These are phyloP conservation scores for Corymbia citriodora DNA, from an alignment of 441 rosid genomes.

Conservation along the genomic window DNA sequence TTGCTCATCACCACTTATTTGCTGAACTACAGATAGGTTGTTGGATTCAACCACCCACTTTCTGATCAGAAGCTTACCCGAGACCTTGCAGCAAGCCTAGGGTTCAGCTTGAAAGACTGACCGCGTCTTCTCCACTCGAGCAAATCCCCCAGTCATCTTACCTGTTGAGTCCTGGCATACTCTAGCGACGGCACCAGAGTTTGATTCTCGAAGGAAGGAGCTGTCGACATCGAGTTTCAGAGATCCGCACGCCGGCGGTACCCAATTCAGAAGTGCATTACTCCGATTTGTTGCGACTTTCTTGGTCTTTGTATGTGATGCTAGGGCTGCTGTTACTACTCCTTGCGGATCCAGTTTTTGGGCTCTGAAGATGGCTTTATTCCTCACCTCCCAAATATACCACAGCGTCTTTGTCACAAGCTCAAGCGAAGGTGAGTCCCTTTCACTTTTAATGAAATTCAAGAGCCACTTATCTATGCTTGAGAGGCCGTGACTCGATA, in stretches of 20 bases:
- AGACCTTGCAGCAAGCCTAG: neutral
- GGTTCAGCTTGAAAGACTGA: neutral
- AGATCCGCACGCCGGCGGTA: neutral
- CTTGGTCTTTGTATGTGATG: neutral
- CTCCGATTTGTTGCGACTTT: neutral
- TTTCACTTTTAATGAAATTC: neutral
- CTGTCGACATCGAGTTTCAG: neutral
- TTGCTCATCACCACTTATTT: accelerated
- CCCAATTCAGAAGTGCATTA: neutral
- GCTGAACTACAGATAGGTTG: accelerated
- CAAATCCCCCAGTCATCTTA: neutral
- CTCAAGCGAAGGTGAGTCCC: no score
- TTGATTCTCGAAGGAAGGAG: neutral
- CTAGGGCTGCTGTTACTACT: neutral
- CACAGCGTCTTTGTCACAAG: no score
- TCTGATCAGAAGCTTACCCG: neutral
- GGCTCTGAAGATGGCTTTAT: no score
- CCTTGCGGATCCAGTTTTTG: neutral
- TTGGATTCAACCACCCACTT: neutral
- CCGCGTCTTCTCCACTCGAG: neutral
- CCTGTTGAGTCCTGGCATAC: neutral
- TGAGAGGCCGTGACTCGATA: neutral
- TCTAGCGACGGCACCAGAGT: neutral
- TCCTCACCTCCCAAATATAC: no score
- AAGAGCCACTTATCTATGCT: neutral